These are phyloP conservation scores for Triadica sebifera DNA, from an alignment of 345 rosid genomes.

Conservation along the genomic window DNA sequence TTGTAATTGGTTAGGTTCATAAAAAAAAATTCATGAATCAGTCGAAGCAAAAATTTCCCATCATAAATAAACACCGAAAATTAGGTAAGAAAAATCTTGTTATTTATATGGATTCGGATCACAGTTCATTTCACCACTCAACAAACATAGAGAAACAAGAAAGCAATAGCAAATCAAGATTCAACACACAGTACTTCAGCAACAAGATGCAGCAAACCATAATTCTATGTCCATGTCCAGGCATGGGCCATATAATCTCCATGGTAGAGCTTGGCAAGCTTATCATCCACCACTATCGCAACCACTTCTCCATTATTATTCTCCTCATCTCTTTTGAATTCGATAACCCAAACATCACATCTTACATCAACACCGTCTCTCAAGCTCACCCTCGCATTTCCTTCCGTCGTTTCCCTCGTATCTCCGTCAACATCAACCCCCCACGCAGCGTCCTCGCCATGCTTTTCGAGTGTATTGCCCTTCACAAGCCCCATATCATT, in stretches of 20 bases:
- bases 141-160: too few species aligned
- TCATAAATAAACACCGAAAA: too few species aligned
- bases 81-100: too few species aligned
- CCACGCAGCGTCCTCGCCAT: conserved; percentile 12
- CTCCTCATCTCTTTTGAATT: conserved; percentile 12
- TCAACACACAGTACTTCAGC: too few species aligned
- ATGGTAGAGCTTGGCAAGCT: conserved; percentile 31
- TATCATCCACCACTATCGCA: conserved; percentile 11
- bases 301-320: conserved; percentile 3
- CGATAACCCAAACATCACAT: conserved; percentile 5
- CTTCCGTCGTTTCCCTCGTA: conserved; percentile 23
- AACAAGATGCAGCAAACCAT: conserved; percentile 17
- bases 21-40: too few species aligned
- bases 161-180: too few species aligned
- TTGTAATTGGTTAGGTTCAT: too few species aligned
- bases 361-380: conserved; percentile 14
- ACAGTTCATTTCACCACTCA: too few species aligned
- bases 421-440: neutral
- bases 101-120: too few species aligned
- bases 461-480: conserved; percentile 17
- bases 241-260: conserved; percentile 18
- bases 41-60: too few species aligned
- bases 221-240: conserved; percentile 17
- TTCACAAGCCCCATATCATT: conserved; percentile 9
- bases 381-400: neutral